Evolutionary conservation across 1,284 basidiomycete genomes (phyloP), one percentile per base, ranked within the genome.

Genomic region (Farysia itapuensis): DNA sequence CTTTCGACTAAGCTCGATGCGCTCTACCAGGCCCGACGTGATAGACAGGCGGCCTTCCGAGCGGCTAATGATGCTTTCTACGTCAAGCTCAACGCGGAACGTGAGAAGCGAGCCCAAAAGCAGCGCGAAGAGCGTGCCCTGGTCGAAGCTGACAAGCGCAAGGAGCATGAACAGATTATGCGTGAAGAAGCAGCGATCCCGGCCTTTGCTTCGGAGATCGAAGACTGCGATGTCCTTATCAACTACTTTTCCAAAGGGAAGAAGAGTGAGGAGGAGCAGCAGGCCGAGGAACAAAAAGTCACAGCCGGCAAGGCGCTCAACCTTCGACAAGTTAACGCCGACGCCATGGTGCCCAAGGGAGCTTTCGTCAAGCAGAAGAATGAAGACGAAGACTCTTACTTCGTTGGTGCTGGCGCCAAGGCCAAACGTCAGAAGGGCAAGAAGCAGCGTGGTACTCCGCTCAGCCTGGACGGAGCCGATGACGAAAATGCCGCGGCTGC

Each of bases 151-250:
- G 82, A 84, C 51, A 90, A 90, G 80, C 87, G 86, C 74, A 82
- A 86, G 75, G 90, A 91, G 75, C 81, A 86, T 50, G 89, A 87
- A 32, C 83, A 86, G 60, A 85, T 85, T 34, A 75, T 98, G 47
- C 86, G 89, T 46, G 95, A 98, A 64, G 92, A 97, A 70, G 95
- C 95, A 23, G 84, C 87, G 45, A 73, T 84, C 30, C 93, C 95
- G 29, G 95, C 95, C 0, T 98, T 85, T 81, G 88, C 91, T 71
- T 82, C 86, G 50, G 86, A 97, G 78, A 93, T 98, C 69, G 92
- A 98, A 80, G 95, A 98, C 78, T 96, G 92, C 80, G 87, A 90
- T 72, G 93, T 88, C 6, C 84, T 95, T 57, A 89, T 98, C 77
- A 88, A 91, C 77, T 88, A 84, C 78, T 88, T 99, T 79, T 85